Evolutionary conservation across 2,329 filamentous ascomycete species (phyloP), one percentile per base, ranked within the genome.

Genomic region (Fusarium kyushuense): DNA sequence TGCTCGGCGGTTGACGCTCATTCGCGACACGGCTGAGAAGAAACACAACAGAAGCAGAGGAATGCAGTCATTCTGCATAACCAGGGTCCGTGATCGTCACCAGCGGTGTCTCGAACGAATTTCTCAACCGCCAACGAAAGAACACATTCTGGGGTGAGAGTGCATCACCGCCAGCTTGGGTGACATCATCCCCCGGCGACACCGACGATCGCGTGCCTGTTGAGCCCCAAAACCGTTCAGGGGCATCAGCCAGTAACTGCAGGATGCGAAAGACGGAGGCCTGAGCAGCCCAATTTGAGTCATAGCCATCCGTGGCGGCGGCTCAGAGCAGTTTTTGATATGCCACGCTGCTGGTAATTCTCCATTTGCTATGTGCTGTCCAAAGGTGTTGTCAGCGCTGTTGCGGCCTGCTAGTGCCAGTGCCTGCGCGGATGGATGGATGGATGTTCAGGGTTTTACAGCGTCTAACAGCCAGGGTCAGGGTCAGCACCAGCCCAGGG

Each of bases 301-400:
- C 52, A 70, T 56, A 70, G 62, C 63, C 57, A 69, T 67, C 57
- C 42, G 57, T 69, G 65, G 66, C 56, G 65, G 66, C 66, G 66
- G 66, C 65, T 69, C 66, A 69, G 66, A 40, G 54, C 33, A 21
- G 45, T 58, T 51, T 52, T 25, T 59, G 35, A 55, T 49, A 49
- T 69, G 65, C 62, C 61, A 69, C 61, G 65, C 65, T 62, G 54
- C 36, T 40, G 29, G 62, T 33, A 33, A 53, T 69, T 51, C 51
- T 52, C 65, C 56, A 65, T 65, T 38, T 47, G 53, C 53, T 66
- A 49, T 69, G 65, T 48, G 66, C 53, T 69, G 49, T 69, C 47
- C 45, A 46, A 49, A 55, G 35, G 33, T 42, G 52, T 54, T 48
- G 52, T 64, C 55, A 61, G 65, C 56, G 43, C 45, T 62, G 43